Percentiles rank a stretch among this genome's conserved stretches.
Evolutionary conservation across 1,284 basidiomycete genomes (phyloP).

Genomic region (Sphaerobolus stellatus): DNA sequence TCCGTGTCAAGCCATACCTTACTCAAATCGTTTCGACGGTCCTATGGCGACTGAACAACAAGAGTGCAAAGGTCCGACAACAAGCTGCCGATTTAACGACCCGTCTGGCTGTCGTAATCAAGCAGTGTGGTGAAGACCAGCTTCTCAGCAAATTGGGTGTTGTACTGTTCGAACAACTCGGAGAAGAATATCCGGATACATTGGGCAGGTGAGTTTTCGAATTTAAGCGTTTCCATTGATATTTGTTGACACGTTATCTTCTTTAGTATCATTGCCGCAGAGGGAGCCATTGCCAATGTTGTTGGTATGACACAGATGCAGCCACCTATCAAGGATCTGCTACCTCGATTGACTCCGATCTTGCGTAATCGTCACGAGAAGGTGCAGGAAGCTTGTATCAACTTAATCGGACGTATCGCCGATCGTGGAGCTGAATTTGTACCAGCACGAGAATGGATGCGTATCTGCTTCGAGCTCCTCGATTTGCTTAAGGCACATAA

Average conservation of each 20-base stretch:
- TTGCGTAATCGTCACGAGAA: slow-evolving; percentile 98
- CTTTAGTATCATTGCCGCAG: slow-evolving; percentile 92
- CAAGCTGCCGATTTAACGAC: slow-evolving; percentile 97
- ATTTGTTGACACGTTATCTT: background rate
- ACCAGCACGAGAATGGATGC: slow-evolving; percentile 99
- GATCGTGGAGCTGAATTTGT: slow-evolving; percentile 99
- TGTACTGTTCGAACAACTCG: slow-evolving; percentile 97
- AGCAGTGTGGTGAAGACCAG: slow-evolving; percentile 97
- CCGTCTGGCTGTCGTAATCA: slow-evolving; percentile 94
- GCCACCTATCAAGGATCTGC: slow-evolving; percentile 98
- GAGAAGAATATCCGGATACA: slow-evolving; percentile 99
- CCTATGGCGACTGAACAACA: slow-evolving; percentile 98
- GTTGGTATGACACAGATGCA: slow-evolving; percentile 99
- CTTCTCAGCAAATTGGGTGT: slow-evolving; percentile 95
- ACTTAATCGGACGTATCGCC: slow-evolving; percentile 98
- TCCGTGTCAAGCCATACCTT: slow-evolving; percentile 98
- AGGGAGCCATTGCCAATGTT: slow-evolving; percentile 98
- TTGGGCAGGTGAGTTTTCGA: slow-evolving; percentile 60
- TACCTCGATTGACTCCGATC: slow-evolving; percentile 99
- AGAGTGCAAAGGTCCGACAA: slow-evolving; percentile 98
- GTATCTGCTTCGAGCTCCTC: slow-evolving; percentile 98
- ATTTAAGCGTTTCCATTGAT: background rate
- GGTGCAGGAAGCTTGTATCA: slow-evolving; percentile 99
- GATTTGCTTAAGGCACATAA: slow-evolving; percentile 99
- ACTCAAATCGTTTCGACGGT: slow-evolving; percentile 99